Conservation (phyloP, 257 asterid species). For the Capsicum pubescens region DNA sequence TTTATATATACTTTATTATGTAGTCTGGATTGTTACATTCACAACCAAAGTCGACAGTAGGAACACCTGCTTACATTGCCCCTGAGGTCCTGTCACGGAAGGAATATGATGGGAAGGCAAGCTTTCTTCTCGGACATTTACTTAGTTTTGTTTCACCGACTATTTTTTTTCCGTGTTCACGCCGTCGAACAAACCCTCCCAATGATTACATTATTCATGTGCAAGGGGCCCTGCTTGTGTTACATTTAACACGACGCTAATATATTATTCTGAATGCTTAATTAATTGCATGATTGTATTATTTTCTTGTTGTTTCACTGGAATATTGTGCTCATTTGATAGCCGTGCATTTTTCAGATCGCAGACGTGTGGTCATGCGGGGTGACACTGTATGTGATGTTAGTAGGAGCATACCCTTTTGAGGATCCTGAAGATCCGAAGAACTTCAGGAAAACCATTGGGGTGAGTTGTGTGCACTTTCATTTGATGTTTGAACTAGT, state of each 20-base stretch:
- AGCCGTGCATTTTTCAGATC: conserved; percentile 48
- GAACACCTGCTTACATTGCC: conserved; percentile 97
- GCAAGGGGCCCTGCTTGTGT: not conserved
- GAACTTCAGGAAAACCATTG: conserved; percentile 90
- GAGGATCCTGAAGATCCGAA: conserved; percentile 95
- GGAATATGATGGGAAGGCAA: conserved; percentile 97
- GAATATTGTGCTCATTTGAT: conserved; percentile 27
- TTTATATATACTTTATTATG: conserved; percentile 26
- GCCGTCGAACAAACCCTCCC: no score
- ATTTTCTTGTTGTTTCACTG: not conserved
- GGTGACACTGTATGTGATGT: conserved; percentile 92
- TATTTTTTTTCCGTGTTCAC: no score
- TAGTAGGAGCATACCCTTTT: conserved; percentile 96
- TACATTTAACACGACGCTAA: no score
- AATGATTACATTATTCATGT: not conserved
- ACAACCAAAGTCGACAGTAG: conserved; percentile 95
- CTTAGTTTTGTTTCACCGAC: no score
- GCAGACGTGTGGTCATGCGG: conserved; percentile 99
- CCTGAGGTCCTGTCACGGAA: conserved; percentile 92
- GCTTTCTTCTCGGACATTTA: not conserved
- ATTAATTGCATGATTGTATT: not conserved
- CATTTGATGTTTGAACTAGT: not conserved
- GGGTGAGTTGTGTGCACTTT: conserved; percentile 44
- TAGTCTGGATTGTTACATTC: conserved; percentile 96
- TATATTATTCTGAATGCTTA: not conserved